These are phyloP conservation scores for Astraeus odoratus DNA, from an alignment of 768 basidiomycete species.

Conservation along the genomic window DNA sequence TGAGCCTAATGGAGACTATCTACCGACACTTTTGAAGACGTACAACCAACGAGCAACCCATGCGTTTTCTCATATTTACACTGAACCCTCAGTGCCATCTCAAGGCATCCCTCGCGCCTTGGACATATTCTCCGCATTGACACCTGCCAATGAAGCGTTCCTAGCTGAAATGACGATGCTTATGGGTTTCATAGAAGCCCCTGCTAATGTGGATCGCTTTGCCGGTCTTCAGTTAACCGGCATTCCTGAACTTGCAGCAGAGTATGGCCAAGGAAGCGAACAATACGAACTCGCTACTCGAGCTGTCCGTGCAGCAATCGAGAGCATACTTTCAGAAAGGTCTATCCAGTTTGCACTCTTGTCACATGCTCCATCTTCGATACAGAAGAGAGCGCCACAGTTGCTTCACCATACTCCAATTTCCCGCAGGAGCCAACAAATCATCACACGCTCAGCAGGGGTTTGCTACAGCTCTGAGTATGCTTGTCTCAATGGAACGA, in stretches of 20 bases:
- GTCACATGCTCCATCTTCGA: constrained; percentile 15
- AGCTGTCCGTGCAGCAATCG: constrained; percentile 43
- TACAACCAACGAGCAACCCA: constrained; percentile 53
- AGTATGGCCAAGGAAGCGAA: constrained; percentile 45
- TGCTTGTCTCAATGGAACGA: constrained; percentile 56
- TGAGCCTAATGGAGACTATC: constrained; percentile 25
- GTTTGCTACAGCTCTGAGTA: constrained; percentile 54
- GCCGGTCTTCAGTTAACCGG: constrained; percentile 55
- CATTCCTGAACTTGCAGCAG: constrained; percentile 40
- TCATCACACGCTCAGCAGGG: constrained; percentile 52
- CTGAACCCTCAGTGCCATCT: constrained; percentile 27
- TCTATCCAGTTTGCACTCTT: constrained; percentile 47
- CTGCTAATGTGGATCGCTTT: constrained; percentile 38
- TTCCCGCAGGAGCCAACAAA: constrained; percentile 30
- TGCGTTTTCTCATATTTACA: constrained; percentile 48
- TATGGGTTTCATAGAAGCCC: constrained; percentile 42
- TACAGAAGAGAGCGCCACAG: constrained; percentile 31
- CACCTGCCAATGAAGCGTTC: constrained; percentile 33
- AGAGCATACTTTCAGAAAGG: constrained; percentile 31
- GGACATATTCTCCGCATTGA: constrained; percentile 36
- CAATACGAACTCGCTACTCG: constrained; percentile 44
- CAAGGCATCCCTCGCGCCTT: constrained; percentile 29
- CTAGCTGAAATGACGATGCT: constrained; percentile 38
- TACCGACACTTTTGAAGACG: constrained; percentile 49
- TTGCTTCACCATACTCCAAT: constrained; percentile 44